Conservation (phyloP, 208 protist species). For the Strigomonas culicis region DNA sequence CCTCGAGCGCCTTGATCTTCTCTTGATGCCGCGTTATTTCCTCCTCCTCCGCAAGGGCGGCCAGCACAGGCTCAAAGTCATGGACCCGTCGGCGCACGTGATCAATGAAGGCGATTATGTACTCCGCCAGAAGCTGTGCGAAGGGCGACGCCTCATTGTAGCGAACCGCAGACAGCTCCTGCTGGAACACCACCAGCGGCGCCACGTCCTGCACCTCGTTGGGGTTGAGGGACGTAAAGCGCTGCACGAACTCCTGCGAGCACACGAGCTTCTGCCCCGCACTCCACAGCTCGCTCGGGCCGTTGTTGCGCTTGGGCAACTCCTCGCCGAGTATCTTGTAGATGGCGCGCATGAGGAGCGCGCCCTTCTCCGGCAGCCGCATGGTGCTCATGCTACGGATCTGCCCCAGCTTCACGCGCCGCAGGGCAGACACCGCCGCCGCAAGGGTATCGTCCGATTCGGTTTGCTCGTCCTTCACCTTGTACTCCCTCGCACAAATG, state of each 20-base stretch:
- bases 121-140: constrained; percentile 37
- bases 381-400: constrained; percentile 30
- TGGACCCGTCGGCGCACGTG: constrained; percentile 17
- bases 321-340: constrained; percentile 52
- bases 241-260: constrained; percentile 39
- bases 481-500: neutral
- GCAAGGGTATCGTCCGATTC: constrained; percentile 14
- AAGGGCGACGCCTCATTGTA: constrained; percentile 36
- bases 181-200: constrained; percentile 22
- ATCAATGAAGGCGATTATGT: constrained; percentile 37
- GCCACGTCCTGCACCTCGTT: constrained; percentile 32
- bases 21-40: constrained; percentile 25
- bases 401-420: constrained; percentile 27
- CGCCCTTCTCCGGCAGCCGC: constrained; percentile 36
- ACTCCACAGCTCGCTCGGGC: constrained; percentile 35
- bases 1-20: constrained; percentile 19
- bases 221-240: constrained; percentile 31
- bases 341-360: constrained; percentile 30
- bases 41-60: constrained; percentile 28
- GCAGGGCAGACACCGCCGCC: constrained; percentile 16
- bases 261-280: constrained; percentile 26
- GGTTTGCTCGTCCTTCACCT: constrained; percentile 17
- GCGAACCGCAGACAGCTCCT: constrained; percentile 36
- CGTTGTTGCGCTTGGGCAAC: constrained; percentile 23
- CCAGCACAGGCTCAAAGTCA: constrained; percentile 9